Conservation (phyloP, 148 eudicot genomes). For the Euryodendron excelsum region DNA sequence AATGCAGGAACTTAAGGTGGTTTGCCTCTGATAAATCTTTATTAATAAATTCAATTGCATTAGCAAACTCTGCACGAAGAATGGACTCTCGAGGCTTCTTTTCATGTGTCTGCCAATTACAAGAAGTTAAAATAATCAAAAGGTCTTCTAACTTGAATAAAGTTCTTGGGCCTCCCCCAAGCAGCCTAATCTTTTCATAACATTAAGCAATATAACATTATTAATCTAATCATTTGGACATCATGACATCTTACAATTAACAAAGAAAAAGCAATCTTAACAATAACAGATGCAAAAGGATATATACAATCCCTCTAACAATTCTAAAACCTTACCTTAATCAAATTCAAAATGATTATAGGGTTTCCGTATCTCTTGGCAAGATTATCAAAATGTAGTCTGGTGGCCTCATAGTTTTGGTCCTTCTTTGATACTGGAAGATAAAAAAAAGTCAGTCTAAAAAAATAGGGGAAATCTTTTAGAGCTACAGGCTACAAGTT, state of each 20-base stretch:
- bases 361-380: slow-evolving; percentile 89
- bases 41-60: slow-evolving; percentile 69
- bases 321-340: slow-evolving; percentile 52
- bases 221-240: background rate
- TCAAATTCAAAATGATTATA: slow-evolving; percentile 84
- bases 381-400: slow-evolving; percentile 92
- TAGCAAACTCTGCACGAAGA: slow-evolving; percentile 80
- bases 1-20: slow-evolving; percentile 72
- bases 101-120: slow-evolving; percentile 56
- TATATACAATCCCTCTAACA: background rate
- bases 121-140: background rate
- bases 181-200: background rate
- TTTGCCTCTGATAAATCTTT: slow-evolving; percentile 66
- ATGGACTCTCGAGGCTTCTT: slow-evolving; percentile 82
- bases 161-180: background rate
- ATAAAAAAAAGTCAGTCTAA: slow-evolving; percentile 16
- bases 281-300: slow-evolving; percentile 1
- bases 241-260: background rate
- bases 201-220: background rate
- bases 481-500: background rate
- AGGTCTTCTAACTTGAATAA: background rate
- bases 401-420: slow-evolving; percentile 80
- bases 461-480: background rate
- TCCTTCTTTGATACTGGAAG: slow-evolving; percentile 77
- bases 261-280: background rate